Evolutionary conservation across 2,329 filamentous ascomycete genomes (phyloP), one percentile per base, ranked within the genome.

Genomic region (Sporothrix variecibatus): DNA sequence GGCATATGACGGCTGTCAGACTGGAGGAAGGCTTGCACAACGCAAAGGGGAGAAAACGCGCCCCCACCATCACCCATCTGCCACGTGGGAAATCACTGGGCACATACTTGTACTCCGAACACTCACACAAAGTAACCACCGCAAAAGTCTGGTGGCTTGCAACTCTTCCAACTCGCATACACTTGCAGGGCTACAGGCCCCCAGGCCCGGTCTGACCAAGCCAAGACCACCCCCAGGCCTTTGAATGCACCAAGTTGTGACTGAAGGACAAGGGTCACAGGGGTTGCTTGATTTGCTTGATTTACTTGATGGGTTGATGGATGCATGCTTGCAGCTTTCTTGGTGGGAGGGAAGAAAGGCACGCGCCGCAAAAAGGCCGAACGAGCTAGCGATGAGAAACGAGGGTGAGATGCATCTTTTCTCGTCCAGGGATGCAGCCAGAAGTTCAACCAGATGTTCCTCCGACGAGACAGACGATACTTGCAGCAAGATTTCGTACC

Each of bases 361-460:
- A 53, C 5, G 53, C 67, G 53, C 69, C 38, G 69, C 34, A 71
- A 60, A 60, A 53, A 71, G 69, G 69, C 69, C 69, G 69, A 71
- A 67, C 38, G 11, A 65, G 23, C n/a, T n/a, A 67, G 11, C 34
- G 1, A 31, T 11, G 15, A 12, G 40, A 28, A 31, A 34, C 43
- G 5, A 20, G 43, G 1, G 58, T 38, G 65, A 43, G 34, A 31
- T 46, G n/a, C 23, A 31, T 3, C 53, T n/a, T 46, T 23, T 17
- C 43, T 49, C 43, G 43, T 20, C 15, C 12, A 49, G 3, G 15
- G 43, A 20, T 68, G 43, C 17, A 31, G n/a, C n/a, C 5, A 46
- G 17, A 31, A 31, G 43, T 20, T 51, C 34, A 40, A 49, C 64
- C 64, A 43, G 3, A 34, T 23, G 20, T 17, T 9, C 8, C 1